These are phyloP conservation scores for Penicillium simplicissimum DNA, from an alignment of 495 filamentous ascomycete genomes.

Conservation along the genomic window DNA sequence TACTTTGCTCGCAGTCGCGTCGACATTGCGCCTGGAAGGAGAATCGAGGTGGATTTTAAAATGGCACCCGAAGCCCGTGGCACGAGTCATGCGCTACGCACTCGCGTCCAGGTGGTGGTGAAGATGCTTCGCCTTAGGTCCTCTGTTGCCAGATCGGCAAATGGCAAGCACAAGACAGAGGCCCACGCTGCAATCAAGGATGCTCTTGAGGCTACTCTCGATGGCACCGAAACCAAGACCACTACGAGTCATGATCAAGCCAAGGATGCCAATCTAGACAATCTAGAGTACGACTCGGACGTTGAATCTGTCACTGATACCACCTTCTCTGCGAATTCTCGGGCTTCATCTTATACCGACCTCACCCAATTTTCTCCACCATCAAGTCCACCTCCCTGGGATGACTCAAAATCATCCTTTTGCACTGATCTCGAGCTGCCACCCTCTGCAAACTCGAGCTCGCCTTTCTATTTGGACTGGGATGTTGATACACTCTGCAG, in stretches of 20 bases:
- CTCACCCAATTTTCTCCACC: not conserved
- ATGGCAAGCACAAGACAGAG: slow-evolving; percentile 7
- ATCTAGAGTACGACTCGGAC: not conserved
- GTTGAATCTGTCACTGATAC: not conserved
- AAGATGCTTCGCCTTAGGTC: slow-evolving; percentile 18
- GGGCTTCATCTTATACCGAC: not conserved
- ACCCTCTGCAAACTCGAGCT: not conserved
- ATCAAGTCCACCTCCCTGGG: not conserved
- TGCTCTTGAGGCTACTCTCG: not conserved
- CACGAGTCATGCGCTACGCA: slow-evolving; percentile 13
- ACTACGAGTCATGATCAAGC: not conserved
- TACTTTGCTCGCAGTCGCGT: not conserved
- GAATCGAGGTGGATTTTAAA: slow-evolving; percentile 13
- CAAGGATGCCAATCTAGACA: not conserved
- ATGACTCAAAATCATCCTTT: not conserved
- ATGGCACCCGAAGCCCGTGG: not conserved
- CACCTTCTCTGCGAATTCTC: not conserved
- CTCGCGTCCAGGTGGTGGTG: slow-evolving; percentile 16
- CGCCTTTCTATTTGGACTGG: not conserved
- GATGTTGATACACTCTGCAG: not conserved
- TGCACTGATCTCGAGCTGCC: not conserved
- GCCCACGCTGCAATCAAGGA: not conserved
- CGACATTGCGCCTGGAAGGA: slow-evolving; percentile 4
- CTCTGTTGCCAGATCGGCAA: slow-evolving; percentile 5
- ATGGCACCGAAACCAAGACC: not conserved